phyloP scores from a whole-genome alignment of 495 filamentous ascomycete species.

The Aspergillus ellipticus region DNA sequence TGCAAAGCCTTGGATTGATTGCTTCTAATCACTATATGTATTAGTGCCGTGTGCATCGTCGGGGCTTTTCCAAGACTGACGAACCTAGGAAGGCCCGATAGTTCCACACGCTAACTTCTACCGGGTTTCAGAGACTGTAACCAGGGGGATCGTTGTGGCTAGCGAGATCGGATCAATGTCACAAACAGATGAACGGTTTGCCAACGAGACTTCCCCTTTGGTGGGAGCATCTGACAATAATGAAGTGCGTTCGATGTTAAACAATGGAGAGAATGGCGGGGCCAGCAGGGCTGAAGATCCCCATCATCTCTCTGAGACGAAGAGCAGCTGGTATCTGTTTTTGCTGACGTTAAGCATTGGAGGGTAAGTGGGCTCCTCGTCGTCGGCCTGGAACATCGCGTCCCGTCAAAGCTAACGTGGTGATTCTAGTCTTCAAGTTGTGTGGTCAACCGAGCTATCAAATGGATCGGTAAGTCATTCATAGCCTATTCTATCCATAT shows the following conservation, averaged over 20 bases:
- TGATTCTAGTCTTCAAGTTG: conserved; percentile 67
- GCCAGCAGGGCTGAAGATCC: conserved; percentile 14
- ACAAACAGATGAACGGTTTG: conserved; percentile 13
- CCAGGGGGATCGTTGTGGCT: background rate
- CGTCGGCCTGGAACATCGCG: background rate
- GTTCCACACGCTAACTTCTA: background rate
- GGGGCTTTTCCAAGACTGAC: background rate
- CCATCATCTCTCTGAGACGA: conserved; percentile 30
- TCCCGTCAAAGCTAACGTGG: conserved; percentile 1
- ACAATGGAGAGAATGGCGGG: conserved; percentile 10
- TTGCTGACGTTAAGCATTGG: conserved; percentile 79
- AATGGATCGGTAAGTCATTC: conserved; percentile 66
- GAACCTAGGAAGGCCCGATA: background rate
- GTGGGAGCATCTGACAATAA: conserved; percentile 21
- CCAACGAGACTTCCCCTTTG: conserved; percentile 41
- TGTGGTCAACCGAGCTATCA: conserved; percentile 90
- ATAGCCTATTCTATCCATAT: background rate
- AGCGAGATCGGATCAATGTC: conserved; percentile 8
- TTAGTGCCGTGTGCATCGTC: background rate
- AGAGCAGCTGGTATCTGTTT: conserved; percentile 78
- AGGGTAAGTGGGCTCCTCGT: conserved; percentile 47
- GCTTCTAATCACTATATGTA: background rate
- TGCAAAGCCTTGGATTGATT: background rate
- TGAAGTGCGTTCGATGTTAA: conserved; percentile 17
- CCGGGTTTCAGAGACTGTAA: background rate